phyloP scores from a whole-genome alignment of 106 monocot species.

The Dendrobium huoshanense region DNA sequence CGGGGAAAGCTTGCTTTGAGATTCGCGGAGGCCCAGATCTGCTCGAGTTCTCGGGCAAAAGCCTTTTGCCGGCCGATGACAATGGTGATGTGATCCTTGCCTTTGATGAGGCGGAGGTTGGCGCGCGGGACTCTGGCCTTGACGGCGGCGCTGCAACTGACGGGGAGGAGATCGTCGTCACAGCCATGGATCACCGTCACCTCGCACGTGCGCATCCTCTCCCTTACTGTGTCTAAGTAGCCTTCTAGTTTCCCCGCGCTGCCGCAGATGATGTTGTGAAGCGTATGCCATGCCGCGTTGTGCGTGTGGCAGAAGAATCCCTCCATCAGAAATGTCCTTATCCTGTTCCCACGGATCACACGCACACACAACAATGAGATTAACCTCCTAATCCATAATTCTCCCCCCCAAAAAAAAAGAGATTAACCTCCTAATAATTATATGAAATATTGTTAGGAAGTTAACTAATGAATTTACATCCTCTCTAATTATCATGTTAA shows the following conservation, averaged over 20 bases:
- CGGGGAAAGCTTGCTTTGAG: background rate
- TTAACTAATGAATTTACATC: no score
- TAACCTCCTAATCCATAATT: no score
- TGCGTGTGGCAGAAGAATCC: slow-evolving; percentile 28
- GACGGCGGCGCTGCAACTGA: slow-evolving; percentile 18
- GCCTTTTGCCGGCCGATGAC: slow-evolving; percentile 16
- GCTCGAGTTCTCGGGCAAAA: slow-evolving; percentile 21
- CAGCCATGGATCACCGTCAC: slow-evolving; percentile 17
- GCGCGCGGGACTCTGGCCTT: slow-evolving; percentile 17
- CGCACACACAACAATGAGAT: no score
- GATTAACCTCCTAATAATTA: no score
- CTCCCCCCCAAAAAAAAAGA: no score
- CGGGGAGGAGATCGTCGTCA: slow-evolving; percentile 17
- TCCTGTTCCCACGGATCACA: slow-evolving; percentile 2
- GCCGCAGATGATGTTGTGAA: slow-evolving; percentile 26
- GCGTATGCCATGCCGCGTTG: slow-evolving; percentile 27
- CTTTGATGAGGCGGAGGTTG: slow-evolving; percentile 8
- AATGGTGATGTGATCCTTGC: slow-evolving; percentile 25
- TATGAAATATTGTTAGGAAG: no score
- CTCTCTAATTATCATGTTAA: no score
- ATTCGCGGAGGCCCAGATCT: slow-evolving; percentile 11
- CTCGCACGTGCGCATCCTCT: slow-evolving; percentile 4
- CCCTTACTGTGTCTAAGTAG: slow-evolving; percentile 12
- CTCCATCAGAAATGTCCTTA: slow-evolving; percentile 21
- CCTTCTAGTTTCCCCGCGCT: slow-evolving; percentile 21